Conservation (phyloP, 1,284 basidiomycete genomes). For the Tilletia indica region DNA sequence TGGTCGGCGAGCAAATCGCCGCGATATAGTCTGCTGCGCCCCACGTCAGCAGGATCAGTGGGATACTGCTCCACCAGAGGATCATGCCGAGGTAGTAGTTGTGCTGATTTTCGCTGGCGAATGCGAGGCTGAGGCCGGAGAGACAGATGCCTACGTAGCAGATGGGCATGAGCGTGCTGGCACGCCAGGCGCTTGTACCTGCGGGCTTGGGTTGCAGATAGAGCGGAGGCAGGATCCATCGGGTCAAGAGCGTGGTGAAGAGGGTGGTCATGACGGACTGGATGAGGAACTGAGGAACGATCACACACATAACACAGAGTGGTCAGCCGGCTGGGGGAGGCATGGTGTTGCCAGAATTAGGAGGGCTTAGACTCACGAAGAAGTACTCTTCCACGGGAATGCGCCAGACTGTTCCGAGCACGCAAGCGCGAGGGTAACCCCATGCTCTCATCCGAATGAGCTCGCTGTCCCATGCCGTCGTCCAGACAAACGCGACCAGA, state of each 20-base stretch:
- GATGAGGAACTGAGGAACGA: constrained; percentile 35
- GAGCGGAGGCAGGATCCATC: constrained; percentile 40
- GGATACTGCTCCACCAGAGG: constrained; percentile 43
- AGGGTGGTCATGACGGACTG: constrained; percentile 47
- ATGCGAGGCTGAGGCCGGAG: constrained; percentile 18
- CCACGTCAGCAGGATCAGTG: constrained; percentile 40
- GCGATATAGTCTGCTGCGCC: constrained; percentile 35
- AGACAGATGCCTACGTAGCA: constrained; percentile 5
- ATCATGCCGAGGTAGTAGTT: constrained; percentile 51
- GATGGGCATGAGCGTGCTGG: constrained; percentile 23
- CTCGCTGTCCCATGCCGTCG: constrained; percentile 48
- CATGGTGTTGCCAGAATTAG: background rate
- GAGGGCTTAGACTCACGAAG: constrained; percentile 29
- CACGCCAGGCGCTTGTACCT: constrained; percentile 1
- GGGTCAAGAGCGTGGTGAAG: constrained; percentile 40
- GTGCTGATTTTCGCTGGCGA: constrained; percentile 23
- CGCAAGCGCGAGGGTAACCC: constrained; percentile 44
- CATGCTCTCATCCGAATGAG: constrained; percentile 44
- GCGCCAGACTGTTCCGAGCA: constrained; percentile 43
- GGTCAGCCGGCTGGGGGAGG: background rate
- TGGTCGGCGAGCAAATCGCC: constrained; percentile 25
- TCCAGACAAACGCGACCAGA: constrained; percentile 48
- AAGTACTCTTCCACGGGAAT: constrained; percentile 50
- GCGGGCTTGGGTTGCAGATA: constrained; percentile 18
- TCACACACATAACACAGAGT: background rate